Percentiles rank a stretch among this genome's conserved stretches.
Conservation (phyloP, 2,329 filamentous ascomycete species). For the Cercospora canescens region DNA sequence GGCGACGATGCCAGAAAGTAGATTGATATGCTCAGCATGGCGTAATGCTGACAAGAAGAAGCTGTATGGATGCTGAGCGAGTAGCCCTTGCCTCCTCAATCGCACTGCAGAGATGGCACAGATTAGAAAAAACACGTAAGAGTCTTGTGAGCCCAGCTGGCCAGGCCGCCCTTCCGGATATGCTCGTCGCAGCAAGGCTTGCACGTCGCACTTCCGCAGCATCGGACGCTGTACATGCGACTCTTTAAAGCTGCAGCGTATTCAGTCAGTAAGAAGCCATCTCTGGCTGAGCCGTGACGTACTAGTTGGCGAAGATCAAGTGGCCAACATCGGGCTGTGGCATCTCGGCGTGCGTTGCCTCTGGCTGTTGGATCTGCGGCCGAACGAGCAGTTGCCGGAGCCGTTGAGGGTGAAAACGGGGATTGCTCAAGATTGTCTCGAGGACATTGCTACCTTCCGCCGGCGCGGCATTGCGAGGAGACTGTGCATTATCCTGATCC, state of each 20-base stretch:
- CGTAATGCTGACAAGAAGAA: conserved; percentile 43
- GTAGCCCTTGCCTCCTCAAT: conserved; percentile 35
- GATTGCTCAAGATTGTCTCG: conserved; percentile 10
- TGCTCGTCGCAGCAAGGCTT: conserved; percentile 11
- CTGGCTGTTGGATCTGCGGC: conserved; percentile 11
- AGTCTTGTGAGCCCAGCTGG: conserved; percentile 30
- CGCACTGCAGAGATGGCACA: conserved; percentile 41
- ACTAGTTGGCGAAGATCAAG: conserved; percentile 5
- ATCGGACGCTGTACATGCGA: conserved; percentile 20
- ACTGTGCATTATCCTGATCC: neutral
- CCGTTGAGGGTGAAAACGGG: conserved; percentile 8
- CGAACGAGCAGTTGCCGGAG: conserved; percentile 9
- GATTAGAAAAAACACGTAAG: conserved; percentile 42
- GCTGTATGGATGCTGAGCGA: conserved; percentile 41
- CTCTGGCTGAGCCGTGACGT: neutral
- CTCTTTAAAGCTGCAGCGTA: conserved; percentile 6
- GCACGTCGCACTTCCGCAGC: conserved; percentile 6
- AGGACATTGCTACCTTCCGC: conserved; percentile 12
- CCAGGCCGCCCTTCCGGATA: neutral
- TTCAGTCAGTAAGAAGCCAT: neutral
- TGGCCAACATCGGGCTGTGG: conserved; percentile 3
- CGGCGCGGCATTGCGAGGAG: neutral
- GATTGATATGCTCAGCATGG: conserved; percentile 33
- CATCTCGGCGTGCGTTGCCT: conserved; percentile 9
- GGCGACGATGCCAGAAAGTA: conserved; percentile 37